phyloP scores from a whole-genome alignment of 2,329 filamentous ascomycete species.

The Cordyceps cicadae region DNA sequence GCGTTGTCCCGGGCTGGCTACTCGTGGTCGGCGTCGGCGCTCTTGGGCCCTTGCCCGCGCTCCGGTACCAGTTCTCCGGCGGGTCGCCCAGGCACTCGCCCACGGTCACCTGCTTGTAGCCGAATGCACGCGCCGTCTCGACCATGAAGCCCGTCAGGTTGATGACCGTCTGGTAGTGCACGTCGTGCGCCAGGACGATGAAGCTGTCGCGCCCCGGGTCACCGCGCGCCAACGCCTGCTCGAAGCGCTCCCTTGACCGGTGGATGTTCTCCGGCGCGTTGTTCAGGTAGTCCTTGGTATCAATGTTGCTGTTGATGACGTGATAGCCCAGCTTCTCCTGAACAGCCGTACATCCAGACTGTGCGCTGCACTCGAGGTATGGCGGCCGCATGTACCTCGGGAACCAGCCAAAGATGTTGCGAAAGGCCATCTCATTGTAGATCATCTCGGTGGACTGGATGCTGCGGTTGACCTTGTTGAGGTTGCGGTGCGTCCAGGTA shows the following conservation, averaged over 20 bases:
- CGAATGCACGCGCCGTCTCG: conserved; percentile 29
- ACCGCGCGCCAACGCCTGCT: conserved; percentile 26
- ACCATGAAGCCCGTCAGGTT: conserved; percentile 37
- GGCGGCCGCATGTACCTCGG: conserved; percentile 38
- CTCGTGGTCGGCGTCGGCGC: conserved; percentile 11
- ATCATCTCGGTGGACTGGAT: conserved; percentile 31
- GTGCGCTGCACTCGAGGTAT: conserved; percentile 33
- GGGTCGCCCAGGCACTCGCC: conserved; percentile 50
- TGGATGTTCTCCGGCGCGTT: conserved; percentile 40
- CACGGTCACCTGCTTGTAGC: conserved; percentile 42
- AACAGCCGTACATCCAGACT: conserved; percentile 30
- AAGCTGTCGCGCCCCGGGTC: conserved; percentile 26
- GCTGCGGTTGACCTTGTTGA: conserved; percentile 28
- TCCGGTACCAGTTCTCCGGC: conserved; percentile 43
- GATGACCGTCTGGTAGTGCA: conserved; percentile 38
- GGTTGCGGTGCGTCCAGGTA: conserved; percentile 39
- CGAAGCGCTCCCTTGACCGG: conserved; percentile 32
- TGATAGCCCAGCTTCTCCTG: conserved; percentile 43
- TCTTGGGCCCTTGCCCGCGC: conserved; percentile 13
- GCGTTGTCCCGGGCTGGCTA: conserved; percentile 2
- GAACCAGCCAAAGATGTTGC: conserved; percentile 32
- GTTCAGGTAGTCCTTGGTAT: conserved; percentile 54
- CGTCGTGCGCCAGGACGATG: conserved; percentile 47
- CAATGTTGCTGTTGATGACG: conserved; percentile 47
- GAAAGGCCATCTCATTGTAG: conserved; percentile 37